Percentiles rank a stretch among this genome's conserved stretches.
These are phyloP conservation scores for Sinapis alba DNA, from an alignment of 441 rosid species.

Conservation along the genomic window DNA sequence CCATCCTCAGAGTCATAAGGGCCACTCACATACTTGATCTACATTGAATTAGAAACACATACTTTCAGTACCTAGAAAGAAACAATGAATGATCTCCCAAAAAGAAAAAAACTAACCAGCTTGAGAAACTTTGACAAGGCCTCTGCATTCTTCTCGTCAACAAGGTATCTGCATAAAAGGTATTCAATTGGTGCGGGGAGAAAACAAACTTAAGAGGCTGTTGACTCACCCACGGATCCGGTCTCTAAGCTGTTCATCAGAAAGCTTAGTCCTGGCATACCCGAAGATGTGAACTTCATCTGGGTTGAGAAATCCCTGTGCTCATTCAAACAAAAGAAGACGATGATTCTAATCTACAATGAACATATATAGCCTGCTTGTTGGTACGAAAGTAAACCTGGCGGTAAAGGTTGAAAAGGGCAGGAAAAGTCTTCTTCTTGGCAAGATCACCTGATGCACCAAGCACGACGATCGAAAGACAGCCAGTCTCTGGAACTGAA, in stretches of 20 bases:
- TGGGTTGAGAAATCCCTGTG: constrained; percentile 86
- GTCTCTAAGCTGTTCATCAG: constrained; percentile 78
- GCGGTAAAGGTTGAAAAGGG: constrained; percentile 86
- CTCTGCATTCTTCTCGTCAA: constrained; percentile 54
- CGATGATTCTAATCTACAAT: too few relatives aligned
- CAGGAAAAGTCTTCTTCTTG: constrained; percentile 99
- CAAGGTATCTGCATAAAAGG: constrained; percentile 64
- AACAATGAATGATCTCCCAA: not conserved
- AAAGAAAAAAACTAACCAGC: constrained; percentile 71
- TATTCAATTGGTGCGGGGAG: not conserved
- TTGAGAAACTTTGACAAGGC: constrained; percentile 69
- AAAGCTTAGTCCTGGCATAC: constrained; percentile 93
- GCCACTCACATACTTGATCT: constrained; percentile 96
- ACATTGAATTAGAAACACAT: constrained; percentile 38
- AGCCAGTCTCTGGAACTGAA: constrained; percentile 66
- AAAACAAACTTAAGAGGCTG: not conserved
- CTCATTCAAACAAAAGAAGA: constrained; percentile 21
- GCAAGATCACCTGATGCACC: constrained; percentile 99
- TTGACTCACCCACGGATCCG: constrained; percentile 81
- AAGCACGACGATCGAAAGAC: constrained; percentile 86
- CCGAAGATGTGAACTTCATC: constrained; percentile 95
- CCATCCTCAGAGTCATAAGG: constrained; percentile 86
- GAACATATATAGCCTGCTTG: too few relatives aligned
- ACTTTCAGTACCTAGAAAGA: not conserved
- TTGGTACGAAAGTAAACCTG: constrained; percentile 56